phyloP scores from a whole-genome alignment of 23 red algal species.

The Gracilaria domingensis region DNA sequence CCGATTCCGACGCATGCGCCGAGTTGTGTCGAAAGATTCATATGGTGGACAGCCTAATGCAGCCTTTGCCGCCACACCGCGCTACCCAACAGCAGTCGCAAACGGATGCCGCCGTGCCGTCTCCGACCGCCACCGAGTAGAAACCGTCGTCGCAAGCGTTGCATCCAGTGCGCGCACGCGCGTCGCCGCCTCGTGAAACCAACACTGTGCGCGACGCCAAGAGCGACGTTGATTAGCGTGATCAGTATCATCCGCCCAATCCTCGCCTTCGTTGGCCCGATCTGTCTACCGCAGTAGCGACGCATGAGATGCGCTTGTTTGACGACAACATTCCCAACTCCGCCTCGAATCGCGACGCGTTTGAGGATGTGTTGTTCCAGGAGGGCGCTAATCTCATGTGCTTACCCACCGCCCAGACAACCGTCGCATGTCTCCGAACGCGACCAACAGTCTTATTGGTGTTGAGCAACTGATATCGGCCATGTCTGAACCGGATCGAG shows the following conservation, averaged over 20 bases:
- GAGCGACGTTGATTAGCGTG: neutral
- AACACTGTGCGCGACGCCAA: neutral
- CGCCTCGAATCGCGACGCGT: constrained; percentile 11
- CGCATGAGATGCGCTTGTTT: neutral
- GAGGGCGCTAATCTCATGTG: constrained; percentile 11
- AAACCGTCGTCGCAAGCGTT: neutral
- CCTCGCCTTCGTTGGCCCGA: neutral
- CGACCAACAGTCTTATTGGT: neutral
- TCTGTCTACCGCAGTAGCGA: neutral
- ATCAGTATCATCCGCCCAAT: neutral
- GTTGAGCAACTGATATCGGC: neutral
- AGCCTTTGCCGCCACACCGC: neutral
- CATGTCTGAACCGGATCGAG: constrained; percentile 29
- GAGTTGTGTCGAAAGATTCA: constrained; percentile 42
- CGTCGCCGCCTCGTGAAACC: neutral
- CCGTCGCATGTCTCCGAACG: neutral
- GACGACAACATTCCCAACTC: neutral
- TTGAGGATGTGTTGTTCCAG: constrained; percentile 33
- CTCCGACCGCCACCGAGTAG: neutral
- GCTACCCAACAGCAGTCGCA: neutral
- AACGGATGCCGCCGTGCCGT: neutral
- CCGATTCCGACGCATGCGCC: constrained; percentile 25
- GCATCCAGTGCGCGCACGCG: neutral
- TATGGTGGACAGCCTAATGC: constrained; percentile 4
- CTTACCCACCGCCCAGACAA: neutral